Conservation (phyloP, 2,329 filamentous ascomycete species). For the Diaporthe citri region DNA sequence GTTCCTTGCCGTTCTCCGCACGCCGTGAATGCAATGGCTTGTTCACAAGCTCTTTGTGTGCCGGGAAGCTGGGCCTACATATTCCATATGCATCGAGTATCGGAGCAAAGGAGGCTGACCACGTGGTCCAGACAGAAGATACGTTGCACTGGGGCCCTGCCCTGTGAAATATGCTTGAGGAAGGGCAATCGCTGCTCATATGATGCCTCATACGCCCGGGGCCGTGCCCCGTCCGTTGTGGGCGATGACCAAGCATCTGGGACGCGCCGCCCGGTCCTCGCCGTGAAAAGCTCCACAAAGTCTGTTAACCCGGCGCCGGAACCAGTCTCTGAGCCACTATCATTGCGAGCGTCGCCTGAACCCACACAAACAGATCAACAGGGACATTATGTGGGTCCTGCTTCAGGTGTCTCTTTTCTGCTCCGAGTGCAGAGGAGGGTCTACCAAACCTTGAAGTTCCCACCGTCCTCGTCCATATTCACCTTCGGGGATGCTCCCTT, state of each 20-base stretch:
- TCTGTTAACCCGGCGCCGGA: not conserved
- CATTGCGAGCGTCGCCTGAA: conserved; percentile 58
- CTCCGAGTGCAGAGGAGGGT: conserved; percentile 63
- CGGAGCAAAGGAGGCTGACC: not conserved
- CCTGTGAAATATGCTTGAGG: conserved; percentile 52
- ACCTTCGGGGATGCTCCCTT: conserved; percentile 63
- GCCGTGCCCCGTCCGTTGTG: conserved; percentile 56
- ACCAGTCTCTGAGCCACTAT: conserved; percentile 35
- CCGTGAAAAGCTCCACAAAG: conserved; percentile 22
- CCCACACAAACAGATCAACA: conserved; percentile 59
- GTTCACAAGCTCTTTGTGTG: not conserved
- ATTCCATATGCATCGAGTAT: too few species aligned
- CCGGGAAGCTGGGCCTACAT: too few species aligned
- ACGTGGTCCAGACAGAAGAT: conserved; percentile 50
- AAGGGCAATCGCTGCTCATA: conserved; percentile 58
- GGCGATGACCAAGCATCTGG: conserved; percentile 13
- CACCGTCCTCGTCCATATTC: conserved; percentile 59
- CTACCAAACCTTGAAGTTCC: conserved; percentile 53
- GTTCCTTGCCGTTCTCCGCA: not conserved
- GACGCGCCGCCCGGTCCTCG: conserved; percentile 29
- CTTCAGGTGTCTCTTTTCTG: conserved; percentile 62
- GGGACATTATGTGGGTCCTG: conserved; percentile 61
- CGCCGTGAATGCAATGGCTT: not conserved
- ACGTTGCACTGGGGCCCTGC: conserved; percentile 54
- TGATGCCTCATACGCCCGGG: conserved; percentile 62